Evolutionary conservation across 108 stramenopile species (phyloP), one percentile per base, ranked within the genome.

Genomic region (Cylindrotheca fusiformis): DNA sequence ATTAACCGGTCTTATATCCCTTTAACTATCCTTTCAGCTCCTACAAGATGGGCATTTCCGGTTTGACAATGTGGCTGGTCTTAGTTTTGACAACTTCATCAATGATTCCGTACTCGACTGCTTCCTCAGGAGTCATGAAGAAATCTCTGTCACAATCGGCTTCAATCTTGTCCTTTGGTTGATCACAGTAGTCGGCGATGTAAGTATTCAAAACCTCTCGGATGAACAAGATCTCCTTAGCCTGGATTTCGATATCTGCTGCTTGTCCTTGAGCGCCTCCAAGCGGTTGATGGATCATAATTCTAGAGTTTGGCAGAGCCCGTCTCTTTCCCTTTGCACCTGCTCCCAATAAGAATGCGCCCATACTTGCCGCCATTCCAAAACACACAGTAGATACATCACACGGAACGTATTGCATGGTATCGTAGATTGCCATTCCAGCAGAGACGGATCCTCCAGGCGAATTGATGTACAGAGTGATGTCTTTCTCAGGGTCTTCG

Each of bases 181-280:
- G 97, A 45, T 82, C 95, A 51, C 82, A 84, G 72, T 96, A 96
- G 24, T 94, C 91, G 22, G 96, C 91, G 72, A 97, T 93, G 80
- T 93, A 96, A 17, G 87, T 90, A 75, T 96, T 97, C 56, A 98
- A 75, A 23, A 89, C 81, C 30, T 92, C 91, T 32, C 90, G 83
- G 31, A 90, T 88, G 67, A 93, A 97, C 57, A 98, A 68, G 68
- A 98, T 97, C 69, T 98, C 96, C 80, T 97, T 97, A 28, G 97
- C 97, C 68, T 98, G 96, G 63, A 98, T 97, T 69, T 98, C 96
- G 69, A 98, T 96, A 69, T 98, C 97, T 33, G 94, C 88, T 5
- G 97, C 97, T 67, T 95, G 94, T n/a, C 97, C 97, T 70, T 96
- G 96, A 2, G 96, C 97, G 3, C 97, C 97, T 5, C 97, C 97